phyloP scores from a whole-genome alignment of 768 basidiomycete species.

The Rhizopogon vulgaris region DNA sequence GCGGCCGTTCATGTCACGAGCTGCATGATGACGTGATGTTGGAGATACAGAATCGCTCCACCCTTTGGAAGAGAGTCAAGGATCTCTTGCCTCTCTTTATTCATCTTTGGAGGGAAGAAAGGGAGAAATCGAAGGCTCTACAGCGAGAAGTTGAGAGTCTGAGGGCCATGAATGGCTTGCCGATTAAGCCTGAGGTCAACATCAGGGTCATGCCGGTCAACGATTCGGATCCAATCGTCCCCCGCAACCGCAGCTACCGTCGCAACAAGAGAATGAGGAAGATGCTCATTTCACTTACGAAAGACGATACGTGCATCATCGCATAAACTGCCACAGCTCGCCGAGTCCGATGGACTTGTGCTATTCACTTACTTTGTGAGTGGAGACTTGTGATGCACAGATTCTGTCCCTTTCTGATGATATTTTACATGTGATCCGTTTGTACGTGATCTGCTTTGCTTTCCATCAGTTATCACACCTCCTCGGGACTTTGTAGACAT shows the following conservation, averaged over 20 bases:
- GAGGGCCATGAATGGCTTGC: conserved; percentile 36
- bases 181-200: conserved; percentile 21
- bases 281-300: too few species aligned
- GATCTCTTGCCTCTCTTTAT: conserved; percentile 40
- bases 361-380: neutral
- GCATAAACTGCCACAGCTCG: conserved; percentile 10
- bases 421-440: too few species aligned
- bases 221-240: too few species aligned
- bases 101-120: conserved; percentile 39
- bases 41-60: conserved; percentile 17
- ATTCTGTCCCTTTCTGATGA: neutral
- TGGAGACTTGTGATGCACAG: neutral
- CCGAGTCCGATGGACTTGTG: neutral
- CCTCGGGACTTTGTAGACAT: too few species aligned
- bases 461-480: too few species aligned
- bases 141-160: conserved; percentile 45
- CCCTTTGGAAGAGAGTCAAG: conserved; percentile 38
- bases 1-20: conserved; percentile 5
- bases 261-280: too few species aligned
- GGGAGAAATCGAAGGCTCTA: conserved; percentile 30
- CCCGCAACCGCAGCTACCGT: too few species aligned
- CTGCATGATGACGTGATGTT: conserved; percentile 4
- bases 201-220: conserved; percentile 2
- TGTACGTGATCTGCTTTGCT: too few species aligned
- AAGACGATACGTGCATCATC: conserved; percentile 23